A percentile compares a stretch with the other conserved stretches of the same genome.
Evolutionary conservation across 805 yeast genomes (phyloP).

Genomic region (Saccharomyces kudriavzevii): DNA sequence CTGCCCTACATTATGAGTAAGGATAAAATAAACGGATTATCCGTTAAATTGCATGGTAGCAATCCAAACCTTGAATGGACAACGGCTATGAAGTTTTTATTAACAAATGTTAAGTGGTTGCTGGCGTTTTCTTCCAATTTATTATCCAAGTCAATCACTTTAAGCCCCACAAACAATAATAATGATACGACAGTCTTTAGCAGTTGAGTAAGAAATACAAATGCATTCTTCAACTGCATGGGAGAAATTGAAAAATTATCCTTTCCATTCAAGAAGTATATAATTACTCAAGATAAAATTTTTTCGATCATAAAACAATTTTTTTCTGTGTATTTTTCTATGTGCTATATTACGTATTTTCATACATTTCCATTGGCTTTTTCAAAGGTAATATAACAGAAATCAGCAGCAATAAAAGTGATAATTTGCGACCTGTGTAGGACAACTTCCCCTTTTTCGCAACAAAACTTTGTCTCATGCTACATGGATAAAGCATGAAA

Average conservation of each 20-base stretch:
- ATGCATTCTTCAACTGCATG: neutral
- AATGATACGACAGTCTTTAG: neutral
- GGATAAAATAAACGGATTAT: conserved; percentile 69
- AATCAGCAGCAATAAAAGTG: neutral
- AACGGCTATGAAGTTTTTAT: conserved; percentile 70
- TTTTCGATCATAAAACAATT: neutral
- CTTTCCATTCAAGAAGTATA: neutral
- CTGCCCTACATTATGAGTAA: conserved; percentile 66
- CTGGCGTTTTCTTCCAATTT: conserved; percentile 59
- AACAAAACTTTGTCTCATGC: neutral
- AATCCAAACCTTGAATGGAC: conserved; percentile 78
- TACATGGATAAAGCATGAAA: neutral
- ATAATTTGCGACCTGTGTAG: neutral
- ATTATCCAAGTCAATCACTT: conserved; percentile 2
- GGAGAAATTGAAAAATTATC: neutral
- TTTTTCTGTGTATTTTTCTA: neutral
- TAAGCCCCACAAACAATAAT: neutral
- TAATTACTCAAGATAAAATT: neutral
- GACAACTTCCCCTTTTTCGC: neutral
- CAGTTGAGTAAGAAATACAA: neutral
- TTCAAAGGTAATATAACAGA: neutral
- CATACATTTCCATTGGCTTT: neutral
- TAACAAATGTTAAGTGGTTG: conserved; percentile 80
- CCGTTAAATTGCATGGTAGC: conserved; percentile 59
- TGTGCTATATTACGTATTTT: neutral